Evolutionary conservation across 2,329 filamentous ascomycete genomes (phyloP).

Genomic region (Pyricularia grisea): DNA sequence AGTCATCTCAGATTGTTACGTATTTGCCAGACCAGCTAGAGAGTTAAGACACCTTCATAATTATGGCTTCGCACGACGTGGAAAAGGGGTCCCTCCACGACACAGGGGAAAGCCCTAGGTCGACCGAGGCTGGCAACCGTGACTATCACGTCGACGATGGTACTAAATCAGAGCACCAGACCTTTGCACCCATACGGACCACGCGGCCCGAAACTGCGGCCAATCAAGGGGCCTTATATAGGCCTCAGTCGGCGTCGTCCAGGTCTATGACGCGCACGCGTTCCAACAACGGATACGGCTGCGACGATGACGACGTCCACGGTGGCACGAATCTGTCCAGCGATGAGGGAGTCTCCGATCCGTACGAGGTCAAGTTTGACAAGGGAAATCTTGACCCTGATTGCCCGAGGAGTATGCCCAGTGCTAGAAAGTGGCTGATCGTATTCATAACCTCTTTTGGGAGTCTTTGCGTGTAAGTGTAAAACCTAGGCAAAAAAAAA

Average conservation of each 20-base stretch:
- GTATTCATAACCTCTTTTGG: conserved; percentile 64
- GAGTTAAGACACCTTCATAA: background rate
- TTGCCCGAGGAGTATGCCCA: conserved; percentile 62
- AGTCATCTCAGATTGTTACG: background rate
- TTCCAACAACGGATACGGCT: conserved; percentile 36
- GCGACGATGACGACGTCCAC: conserved; percentile 19
- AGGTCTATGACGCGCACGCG: conserved; percentile 19
- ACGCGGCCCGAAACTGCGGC: background rate
- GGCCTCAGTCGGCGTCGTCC: background rate
- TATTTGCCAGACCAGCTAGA: background rate
- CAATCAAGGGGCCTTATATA: background rate
- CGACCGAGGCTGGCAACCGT: background rate
- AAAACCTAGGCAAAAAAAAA: background rate
- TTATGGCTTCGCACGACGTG: background rate
- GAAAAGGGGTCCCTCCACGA: background rate
- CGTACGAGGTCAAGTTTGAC: conserved; percentile 68
- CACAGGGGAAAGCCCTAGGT: background rate
- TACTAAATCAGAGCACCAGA: background rate
- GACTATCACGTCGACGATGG: background rate
- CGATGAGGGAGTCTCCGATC: conserved; percentile 22
- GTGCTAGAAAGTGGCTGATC: conserved; percentile 67
- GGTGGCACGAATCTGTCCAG: conserved; percentile 6
- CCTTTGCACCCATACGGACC: conserved; percentile 16
- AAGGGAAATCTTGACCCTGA: conserved; percentile 56
- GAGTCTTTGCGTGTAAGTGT: conserved; percentile 75